phyloP scores from a whole-genome alignment of 1,284 basidiomycete genomes.

The Pyrrhoderma lamaoense region DNA sequence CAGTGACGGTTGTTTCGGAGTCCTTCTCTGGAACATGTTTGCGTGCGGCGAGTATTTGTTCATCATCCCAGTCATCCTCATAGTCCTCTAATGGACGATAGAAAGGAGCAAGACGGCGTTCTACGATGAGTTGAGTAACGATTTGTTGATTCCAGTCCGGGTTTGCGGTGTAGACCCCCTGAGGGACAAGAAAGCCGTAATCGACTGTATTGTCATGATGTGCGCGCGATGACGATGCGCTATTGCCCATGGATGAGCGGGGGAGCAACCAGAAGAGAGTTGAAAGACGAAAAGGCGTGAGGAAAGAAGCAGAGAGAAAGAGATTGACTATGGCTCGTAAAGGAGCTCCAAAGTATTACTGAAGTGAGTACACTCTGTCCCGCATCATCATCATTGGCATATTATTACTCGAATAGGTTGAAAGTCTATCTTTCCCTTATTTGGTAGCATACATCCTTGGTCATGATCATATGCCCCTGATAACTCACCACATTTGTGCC shows the following conservation, averaged over 20 bases:
- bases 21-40: slow-evolving; percentile 52
- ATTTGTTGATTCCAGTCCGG: slow-evolving; percentile 87
- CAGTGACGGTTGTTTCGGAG: slow-evolving; percentile 26
- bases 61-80: slow-evolving; percentile 78
- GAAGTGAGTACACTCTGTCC: too few relatives aligned
- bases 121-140: slow-evolving; percentile 82
- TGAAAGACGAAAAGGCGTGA: slow-evolving; percentile 13
- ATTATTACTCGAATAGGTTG: too few relatives aligned
- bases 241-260: slow-evolving; percentile 59
- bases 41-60: slow-evolving; percentile 71
- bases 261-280: slow-evolving; percentile 15
- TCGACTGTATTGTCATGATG: slow-evolving; percentile 75
- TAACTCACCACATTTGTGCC: too few relatives aligned
- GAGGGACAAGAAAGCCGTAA: slow-evolving; percentile 78
- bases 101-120: slow-evolving; percentile 88
- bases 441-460: too few relatives aligned
- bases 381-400: too few relatives aligned
- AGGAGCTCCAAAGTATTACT: too few relatives aligned
- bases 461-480: too few relatives aligned
- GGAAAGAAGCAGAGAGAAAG: neutral
- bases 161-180: slow-evolving; percentile 83
- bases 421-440: too few relatives aligned
- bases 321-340: too few relatives aligned
- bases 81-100: slow-evolving; percentile 95
- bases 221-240: slow-evolving; percentile 59